A percentile compares a stretch with the other conserved stretches of the same genome.
Conservation (phyloP, 2,329 filamentous ascomycete species). For the Endoconidiophora polonica region DNA sequence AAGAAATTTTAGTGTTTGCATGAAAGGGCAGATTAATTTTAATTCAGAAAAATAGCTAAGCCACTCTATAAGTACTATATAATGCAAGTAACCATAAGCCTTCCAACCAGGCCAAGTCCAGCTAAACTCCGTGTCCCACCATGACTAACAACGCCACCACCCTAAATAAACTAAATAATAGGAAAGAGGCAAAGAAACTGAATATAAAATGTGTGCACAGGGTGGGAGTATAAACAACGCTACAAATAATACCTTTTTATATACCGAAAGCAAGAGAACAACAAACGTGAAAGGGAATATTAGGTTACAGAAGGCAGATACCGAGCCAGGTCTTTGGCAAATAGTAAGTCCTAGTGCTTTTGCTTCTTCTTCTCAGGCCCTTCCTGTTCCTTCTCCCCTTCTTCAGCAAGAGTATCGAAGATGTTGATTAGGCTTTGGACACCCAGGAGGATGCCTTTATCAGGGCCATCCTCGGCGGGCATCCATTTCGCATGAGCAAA, state of each 20-base stretch:
- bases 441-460: constrained; percentile 66
- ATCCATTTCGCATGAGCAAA: constrained; percentile 87
- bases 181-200: neutral
- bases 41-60: neutral
- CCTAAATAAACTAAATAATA: neutral
- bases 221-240: neutral
- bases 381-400: neutral
- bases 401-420: constrained; percentile 40
- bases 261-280: neutral
- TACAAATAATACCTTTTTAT: neutral
- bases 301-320: no score
- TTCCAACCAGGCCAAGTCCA: neutral
- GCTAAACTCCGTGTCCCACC: neutral
- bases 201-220: neutral
- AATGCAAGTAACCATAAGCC: neutral
- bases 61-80: neutral
- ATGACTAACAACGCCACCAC: neutral
- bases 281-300: neutral
- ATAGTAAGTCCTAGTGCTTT: neutral
- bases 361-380: constrained; percentile 1
- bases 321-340: no score
- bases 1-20: no score
- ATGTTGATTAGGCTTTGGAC: constrained; percentile 56
- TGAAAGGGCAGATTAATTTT: no score
- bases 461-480: constrained; percentile 56